Conservation (phyloP, 2,329 filamentous ascomycete species). For the Fusarium cicatricum region DNA sequence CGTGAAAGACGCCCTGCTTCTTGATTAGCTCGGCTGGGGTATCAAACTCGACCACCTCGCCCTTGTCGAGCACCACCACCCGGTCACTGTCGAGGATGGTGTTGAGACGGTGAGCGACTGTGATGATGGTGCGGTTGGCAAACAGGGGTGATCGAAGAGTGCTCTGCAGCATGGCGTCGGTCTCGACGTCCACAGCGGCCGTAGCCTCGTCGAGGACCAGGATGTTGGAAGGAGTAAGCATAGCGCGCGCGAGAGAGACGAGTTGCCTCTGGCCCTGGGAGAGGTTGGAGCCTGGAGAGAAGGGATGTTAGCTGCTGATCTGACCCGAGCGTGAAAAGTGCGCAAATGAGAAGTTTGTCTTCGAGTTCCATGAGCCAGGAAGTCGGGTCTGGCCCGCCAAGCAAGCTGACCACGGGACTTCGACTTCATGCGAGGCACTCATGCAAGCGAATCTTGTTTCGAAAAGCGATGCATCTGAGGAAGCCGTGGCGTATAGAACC, state of each 20-base stretch:
- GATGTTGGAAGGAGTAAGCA: conserved; percentile 96
- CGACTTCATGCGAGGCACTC: conserved; percentile 45
- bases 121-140: conserved; percentile 94
- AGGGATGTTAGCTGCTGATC: conserved; percentile 28
- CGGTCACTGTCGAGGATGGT: conserved; percentile 91
- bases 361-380: conserved; percentile 1
- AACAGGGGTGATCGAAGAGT: conserved; percentile 75
- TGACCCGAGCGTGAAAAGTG: not conserved
- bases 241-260: conserved; percentile 88
- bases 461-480: conserved; percentile 19
- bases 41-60: conserved; percentile 91
- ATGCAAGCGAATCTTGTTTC: conserved; percentile 44
- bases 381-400: not conserved
- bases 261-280: conserved; percentile 96
- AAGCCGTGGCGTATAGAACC: conserved; percentile 23
- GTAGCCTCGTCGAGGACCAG: conserved; percentile 97
- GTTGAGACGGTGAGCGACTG: conserved; percentile 97
- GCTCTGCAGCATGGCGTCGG: conserved; percentile 70
- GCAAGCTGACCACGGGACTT: conserved; percentile 42
- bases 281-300: conserved; percentile 80
- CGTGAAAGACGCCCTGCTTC: conserved; percentile 81
- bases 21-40: conserved; percentile 80
- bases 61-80: conserved; percentile 92
- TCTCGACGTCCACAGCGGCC: conserved; percentile 75
- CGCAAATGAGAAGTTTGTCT: conserved; percentile 9